Conservation (phyloP, 371 early-diverging fungal genomes). For the Mortierella sp. region DNA sequence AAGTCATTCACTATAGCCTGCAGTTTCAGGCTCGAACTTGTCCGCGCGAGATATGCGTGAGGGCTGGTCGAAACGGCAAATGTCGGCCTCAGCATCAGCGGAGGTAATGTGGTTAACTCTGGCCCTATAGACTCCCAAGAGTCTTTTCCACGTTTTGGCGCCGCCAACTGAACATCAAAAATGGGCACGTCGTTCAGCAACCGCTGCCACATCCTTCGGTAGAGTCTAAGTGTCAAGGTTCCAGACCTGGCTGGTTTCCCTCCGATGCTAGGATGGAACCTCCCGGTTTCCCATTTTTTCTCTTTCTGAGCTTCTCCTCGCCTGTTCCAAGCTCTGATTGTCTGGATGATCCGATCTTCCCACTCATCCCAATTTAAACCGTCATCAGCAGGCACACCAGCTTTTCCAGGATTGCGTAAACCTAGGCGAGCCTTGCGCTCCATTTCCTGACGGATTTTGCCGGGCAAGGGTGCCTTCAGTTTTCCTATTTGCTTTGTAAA, state of each 20-base stretch:
- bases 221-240: conserved; percentile 29
- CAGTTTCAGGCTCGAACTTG: conserved; percentile 5
- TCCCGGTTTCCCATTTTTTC: conserved; percentile 10
- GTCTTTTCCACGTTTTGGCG: neutral
- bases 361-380: conserved; percentile 7
- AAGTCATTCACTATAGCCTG: conserved; percentile 30
- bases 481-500: conserved; percentile 28
- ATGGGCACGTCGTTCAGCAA: conserved; percentile 30
- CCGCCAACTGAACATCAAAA: conserved; percentile 10
- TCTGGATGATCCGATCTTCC: conserved; percentile 26
- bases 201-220: conserved; percentile 46
- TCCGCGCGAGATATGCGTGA: conserved; percentile 10
- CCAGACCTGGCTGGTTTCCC: conserved; percentile 39
- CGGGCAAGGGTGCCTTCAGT: conserved; percentile 25
- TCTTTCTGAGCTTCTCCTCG: conserved; percentile 13
- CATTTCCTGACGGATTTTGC: conserved; percentile 31
- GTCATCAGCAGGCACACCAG: neutral
- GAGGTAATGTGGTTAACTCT: neutral
- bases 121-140: too few relatives aligned
- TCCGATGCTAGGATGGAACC: conserved; percentile 38
- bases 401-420: neutral
- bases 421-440: conserved; percentile 43
- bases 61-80: conserved; percentile 25
- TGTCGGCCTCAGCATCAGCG: neutral
- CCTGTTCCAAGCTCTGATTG: conserved; percentile 28